Evolutionary conservation across 441 rosid species (phyloP), one percentile per base, ranked within the genome.

Genomic region (Kokia cookei): DNA sequence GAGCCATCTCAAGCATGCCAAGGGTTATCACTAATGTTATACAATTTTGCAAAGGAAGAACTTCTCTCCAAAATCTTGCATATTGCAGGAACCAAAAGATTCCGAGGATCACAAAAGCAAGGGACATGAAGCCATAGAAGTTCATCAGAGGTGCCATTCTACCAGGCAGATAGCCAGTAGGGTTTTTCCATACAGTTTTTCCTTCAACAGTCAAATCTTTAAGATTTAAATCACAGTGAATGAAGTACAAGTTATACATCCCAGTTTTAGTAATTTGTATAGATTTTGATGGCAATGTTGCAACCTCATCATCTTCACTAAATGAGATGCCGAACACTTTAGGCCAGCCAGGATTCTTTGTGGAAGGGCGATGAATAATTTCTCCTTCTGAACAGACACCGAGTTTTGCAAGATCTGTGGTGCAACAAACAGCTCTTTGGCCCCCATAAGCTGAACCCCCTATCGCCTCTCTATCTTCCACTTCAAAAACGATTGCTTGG

Each of bases 381-480:
- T 86, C 93, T 29, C 99, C 99, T 58, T 87, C 86, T 0, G 77
- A 55, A 77, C 99, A 96, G 19, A 86, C 96, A 55, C 98, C 97
- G 58, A 93, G 78, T 83, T 92, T 96, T 0, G 98, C 96, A 62
- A 93, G 89, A 86, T 93, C 98, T 40, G 91, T 84, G 0, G 97
- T 92, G 84, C 97, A 96, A 69, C 99, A 93, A 55, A 96, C 87
- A 69, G 97, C 99, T 81, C 97, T 93, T 79, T 91, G 97, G 59
- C 98, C 99, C 7, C 99, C 99, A 81, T 93, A 93, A 70, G 94
- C 99, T 0, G 98, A 96, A 72, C 99, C 98, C 63, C 99, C 98
- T 54, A 96, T 85, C 43, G 83, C 80, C 82, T 91, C 97, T 47
- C 97, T 81, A 74, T 93, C 99, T 78, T 92, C 94, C 70, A 93